Base-by-base conservation (phyloP, 1,139 yeast species). In the Hyphopichia khmerensis region DNA sequence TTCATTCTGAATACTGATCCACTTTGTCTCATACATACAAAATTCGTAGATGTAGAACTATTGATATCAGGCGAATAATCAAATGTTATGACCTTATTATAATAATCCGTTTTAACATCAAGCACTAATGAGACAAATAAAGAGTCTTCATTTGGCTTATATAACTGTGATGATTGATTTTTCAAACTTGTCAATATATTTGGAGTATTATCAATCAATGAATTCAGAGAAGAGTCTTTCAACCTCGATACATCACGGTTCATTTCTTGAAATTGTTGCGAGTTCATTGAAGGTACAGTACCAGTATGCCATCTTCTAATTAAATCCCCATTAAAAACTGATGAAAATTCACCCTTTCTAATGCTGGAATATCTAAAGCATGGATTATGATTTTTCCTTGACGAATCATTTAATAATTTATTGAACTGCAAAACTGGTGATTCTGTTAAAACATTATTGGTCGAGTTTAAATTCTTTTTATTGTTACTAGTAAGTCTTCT, bases 1-100 rank as follows among this genome's bases (percentile, higher is more conserved):
- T 84, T 79, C 93, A 87, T 87, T 46, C 87, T 71, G 62, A 87
- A 90, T 0, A 89, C 84, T 39, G 88, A 84, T 2, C 96, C 96
- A 1, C 95, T 85, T 56, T 88, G 95, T 49, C 96, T 71, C 86
- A 90, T 86, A 60, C 96, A 90, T 31, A 90, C 82, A 49, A 87
- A 75, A 48, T 69, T 67, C 33, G 79, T 76, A n/a, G 79, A 71
- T 0, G 79, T 73, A 35, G 64, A 63, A 0, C 76, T 62, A 2
- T 57, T 47, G 3, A 62, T 48, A 51, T 82, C 84, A 1, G 88
- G 84, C 4, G 85, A 80, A 58, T 89, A 90, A 59, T 90, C 96
- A 63, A 85, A 89, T 0, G 96, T 84, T 0, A 86, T 81, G 2
- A 90, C 95, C 51, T 91, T 76, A 51, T 89, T 96, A 56, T 77